Conservation (phyloP, 208 protist species). For the Trypanosoma congolense region DNA sequence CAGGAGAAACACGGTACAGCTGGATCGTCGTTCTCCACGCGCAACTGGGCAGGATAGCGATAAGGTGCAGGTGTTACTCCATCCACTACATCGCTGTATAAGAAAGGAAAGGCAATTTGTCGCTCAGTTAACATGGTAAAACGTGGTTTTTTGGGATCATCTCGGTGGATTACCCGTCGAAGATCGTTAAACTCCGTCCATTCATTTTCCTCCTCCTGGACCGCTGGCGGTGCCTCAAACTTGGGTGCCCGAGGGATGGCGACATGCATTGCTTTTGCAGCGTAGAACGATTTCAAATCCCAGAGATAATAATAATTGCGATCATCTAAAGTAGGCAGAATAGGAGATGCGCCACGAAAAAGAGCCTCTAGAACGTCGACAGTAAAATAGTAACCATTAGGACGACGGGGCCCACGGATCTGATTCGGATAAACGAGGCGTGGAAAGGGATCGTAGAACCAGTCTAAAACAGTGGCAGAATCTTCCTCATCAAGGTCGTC, state of each 20-base stretch:
- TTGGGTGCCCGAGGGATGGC: constrained; percentile 99
- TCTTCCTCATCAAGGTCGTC: constrained; percentile 99
- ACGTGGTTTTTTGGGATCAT: constrained; percentile 85
- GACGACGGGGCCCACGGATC: constrained; percentile 68
- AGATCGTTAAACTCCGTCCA: constrained; percentile 99
- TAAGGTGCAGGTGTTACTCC: constrained; percentile 91
- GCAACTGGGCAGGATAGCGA: constrained; percentile 91
- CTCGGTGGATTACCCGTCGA: constrained; percentile 99
- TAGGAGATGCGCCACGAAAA: constrained; percentile 95
- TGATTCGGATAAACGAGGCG: constrained; percentile 91
- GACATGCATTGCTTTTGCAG: constrained; percentile 99
- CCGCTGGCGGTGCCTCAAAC: constrained; percentile 78
- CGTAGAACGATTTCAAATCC: constrained; percentile 98
- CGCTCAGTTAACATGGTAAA: constrained; percentile 99
- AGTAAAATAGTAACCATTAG: constrained; percentile 92
- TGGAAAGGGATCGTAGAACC: constrained; percentile 99
- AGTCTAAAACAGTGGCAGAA: constrained; percentile 95
- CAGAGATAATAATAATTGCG: constrained; percentile 99
- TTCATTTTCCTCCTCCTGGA: constrained; percentile 93
- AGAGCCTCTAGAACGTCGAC: constrained; percentile 77
- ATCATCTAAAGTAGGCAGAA: constrained; percentile 97
- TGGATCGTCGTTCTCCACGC: constrained; percentile 94
- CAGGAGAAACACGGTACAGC: constrained; percentile 98
- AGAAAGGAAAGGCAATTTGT: constrained; percentile 99
- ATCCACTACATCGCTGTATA: constrained; percentile 98